These are phyloP conservation scores for Syzygium oleosum DNA, from an alignment of 345 rosid genomes.

Conservation along the genomic window DNA sequence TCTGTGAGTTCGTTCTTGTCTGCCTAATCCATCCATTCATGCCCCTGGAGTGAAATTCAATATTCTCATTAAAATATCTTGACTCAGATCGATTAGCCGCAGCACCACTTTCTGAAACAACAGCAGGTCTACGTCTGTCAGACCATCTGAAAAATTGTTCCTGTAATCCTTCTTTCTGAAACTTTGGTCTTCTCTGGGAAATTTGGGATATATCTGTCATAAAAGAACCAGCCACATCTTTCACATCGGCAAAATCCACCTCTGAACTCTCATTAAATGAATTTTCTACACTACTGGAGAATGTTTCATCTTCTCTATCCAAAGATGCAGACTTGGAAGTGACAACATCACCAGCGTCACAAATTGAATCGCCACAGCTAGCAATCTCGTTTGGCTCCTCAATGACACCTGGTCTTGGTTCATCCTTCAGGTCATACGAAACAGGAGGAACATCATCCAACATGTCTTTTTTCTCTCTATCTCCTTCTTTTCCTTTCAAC, in stretches of 20 bases:
- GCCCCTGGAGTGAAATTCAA: constrained; percentile 41
- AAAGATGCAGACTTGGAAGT: constrained; percentile 47
- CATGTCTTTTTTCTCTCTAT: constrained; percentile 40
- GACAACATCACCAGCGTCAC: constrained; percentile 31
- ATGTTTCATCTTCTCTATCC: constrained; percentile 29
- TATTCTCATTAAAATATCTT: constrained; percentile 43
- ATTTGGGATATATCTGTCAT: constrained; percentile 34
- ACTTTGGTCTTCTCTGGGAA: constrained; percentile 45
- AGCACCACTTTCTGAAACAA: constrained; percentile 39
- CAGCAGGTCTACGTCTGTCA: constrained; percentile 39
- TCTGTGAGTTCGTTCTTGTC: constrained; percentile 33
- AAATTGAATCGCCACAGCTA: constrained; percentile 29
- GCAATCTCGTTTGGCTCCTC: constrained; percentile 27
- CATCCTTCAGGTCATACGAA: constrained; percentile 25
- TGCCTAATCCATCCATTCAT: constrained; percentile 44
- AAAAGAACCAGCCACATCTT: constrained; percentile 44
- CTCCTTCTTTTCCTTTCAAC: constrained; percentile 81
- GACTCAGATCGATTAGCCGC: constrained; percentile 36
- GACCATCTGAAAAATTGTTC: constrained; percentile 54
- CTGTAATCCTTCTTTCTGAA: constrained; percentile 39
- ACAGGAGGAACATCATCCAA: constrained; percentile 17
- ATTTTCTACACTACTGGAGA: constrained; percentile 24
- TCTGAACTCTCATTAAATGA: constrained; percentile 30
- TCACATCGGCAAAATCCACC: constrained; percentile 25
- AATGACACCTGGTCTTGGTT: constrained; percentile 29